Conservation (phyloP, 495 filamentous ascomycete genomes). For the Chaetomium tenue region DNA sequence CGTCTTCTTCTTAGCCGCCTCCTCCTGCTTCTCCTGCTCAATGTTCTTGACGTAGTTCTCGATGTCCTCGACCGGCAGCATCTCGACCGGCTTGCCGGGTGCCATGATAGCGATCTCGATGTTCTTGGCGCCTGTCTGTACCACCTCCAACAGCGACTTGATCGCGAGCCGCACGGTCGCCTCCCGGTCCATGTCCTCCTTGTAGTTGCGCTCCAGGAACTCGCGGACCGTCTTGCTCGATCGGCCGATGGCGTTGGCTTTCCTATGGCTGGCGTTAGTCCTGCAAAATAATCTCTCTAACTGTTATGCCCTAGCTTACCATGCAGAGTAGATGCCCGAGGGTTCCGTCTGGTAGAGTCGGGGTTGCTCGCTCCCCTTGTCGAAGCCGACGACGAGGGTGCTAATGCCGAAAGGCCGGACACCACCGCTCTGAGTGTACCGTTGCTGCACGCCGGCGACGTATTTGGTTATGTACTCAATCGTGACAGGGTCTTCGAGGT, state of each 20-base stretch:
- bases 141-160: conserved; percentile 96
- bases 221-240: conserved; percentile 98
- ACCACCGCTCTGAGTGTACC: conserved; percentile 97
- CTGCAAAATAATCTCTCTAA: not conserved
- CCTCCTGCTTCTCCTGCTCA: conserved; percentile 98
- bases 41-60: conserved; percentile 97
- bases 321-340: conserved; percentile 96
- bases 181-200: conserved; percentile 92
- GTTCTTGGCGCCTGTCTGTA: conserved; percentile 98
- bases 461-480: conserved; percentile 99
- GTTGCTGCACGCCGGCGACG: conserved; percentile 93
- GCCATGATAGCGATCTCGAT: conserved; percentile 99
- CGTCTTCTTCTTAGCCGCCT: conserved; percentile 94
- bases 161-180: conserved; percentile 95
- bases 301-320: conserved; percentile 54
- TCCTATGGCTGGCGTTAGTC: conserved; percentile 56
- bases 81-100: conserved; percentile 86
- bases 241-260: conserved; percentile 97
- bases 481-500: conserved; percentile 94
- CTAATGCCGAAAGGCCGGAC: conserved; percentile 97
- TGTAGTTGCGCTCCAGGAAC: conserved; percentile 97
- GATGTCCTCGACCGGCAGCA: conserved; percentile 92
- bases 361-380: conserved; percentile 80
- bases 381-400: conserved; percentile 95
- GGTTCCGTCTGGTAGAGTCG: conserved; percentile 97